Percentiles rank a stretch among this genome's conserved stretches.
Evolutionary conservation across 441 rosid genomes (phyloP).

Genomic region (Theobroma grandiflorum): DNA sequence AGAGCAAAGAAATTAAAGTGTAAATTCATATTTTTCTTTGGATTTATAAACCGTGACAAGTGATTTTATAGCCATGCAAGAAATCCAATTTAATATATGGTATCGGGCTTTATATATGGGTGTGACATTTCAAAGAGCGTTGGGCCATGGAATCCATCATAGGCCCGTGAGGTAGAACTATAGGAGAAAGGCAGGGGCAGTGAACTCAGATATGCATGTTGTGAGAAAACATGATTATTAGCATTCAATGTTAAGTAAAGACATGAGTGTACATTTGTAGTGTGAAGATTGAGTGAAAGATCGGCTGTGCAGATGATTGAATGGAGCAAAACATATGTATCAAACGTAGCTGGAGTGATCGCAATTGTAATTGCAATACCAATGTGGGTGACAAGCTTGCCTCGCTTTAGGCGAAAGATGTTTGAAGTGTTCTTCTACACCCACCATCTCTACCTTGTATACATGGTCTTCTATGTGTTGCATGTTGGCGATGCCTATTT

Average conservation of each 20-base stretch:
- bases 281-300: background rate
- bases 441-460: slow-evolving; percentile 54
- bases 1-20: too few relatives aligned
- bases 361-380: slow-evolving; percentile 45
- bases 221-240: background rate
- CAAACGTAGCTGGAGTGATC: slow-evolving; percentile 59
- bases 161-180: background rate
- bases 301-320: slow-evolving; percentile 41
- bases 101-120: background rate
- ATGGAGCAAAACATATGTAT: slow-evolving; percentile 49
- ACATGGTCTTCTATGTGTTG: slow-evolving; percentile 53
- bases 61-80: background rate
- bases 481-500: slow-evolving; percentile 53
- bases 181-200: background rate
- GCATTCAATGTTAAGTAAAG: background rate
- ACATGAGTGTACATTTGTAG: background rate
- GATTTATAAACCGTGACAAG: too few relatives aligned
- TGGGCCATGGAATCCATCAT: background rate
- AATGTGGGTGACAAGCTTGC: slow-evolving; percentile 57
- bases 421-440: slow-evolving; percentile 64
- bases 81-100: background rate
- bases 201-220: background rate
- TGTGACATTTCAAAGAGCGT: background rate
- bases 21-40: too few relatives aligned
- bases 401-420: slow-evolving; percentile 44